Conservation (phyloP, 768 basidiomycete species). For the Mycena latifolia region DNA sequence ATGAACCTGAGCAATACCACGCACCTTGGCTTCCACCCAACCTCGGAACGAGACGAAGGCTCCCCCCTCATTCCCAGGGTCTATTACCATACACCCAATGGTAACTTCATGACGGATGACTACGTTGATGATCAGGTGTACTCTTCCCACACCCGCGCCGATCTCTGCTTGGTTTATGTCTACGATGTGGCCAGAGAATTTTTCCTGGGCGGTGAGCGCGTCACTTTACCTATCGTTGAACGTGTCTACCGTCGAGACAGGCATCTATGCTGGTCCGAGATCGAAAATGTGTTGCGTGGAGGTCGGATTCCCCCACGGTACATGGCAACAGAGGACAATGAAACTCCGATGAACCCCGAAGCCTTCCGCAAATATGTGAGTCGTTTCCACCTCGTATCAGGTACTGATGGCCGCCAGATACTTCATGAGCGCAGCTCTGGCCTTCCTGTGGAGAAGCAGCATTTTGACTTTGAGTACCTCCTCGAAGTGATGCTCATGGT, state of each 20-base stretch:
- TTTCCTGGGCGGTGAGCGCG: conserved; percentile 1
- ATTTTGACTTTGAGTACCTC: not conserved
- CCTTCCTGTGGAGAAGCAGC: not conserved
- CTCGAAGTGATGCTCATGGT: not conserved
- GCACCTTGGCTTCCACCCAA: not conserved
- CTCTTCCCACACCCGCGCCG: not conserved
- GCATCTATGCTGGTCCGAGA: conserved; percentile 7
- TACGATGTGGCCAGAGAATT: not conserved
- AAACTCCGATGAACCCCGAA: conserved; percentile 12
- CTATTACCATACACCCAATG: not conserved
- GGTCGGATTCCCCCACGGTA: not conserved
- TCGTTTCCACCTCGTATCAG: not conserved
- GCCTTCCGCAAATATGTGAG: not conserved
- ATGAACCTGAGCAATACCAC: not conserved
- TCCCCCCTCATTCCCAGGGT: not conserved
- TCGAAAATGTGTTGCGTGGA: not conserved
- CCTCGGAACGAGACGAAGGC: not conserved
- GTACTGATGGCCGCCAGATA: too few relatives aligned
- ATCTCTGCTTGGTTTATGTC: not conserved
- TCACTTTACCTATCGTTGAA: not conserved
- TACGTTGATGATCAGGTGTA: not conserved
- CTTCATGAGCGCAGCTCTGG: not conserved
- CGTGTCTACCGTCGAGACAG: not conserved
- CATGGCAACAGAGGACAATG: not conserved
- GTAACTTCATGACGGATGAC: not conserved